Base-by-base conservation (phyloP, 805 yeast species). In the Ogataea henricii region DNA sequence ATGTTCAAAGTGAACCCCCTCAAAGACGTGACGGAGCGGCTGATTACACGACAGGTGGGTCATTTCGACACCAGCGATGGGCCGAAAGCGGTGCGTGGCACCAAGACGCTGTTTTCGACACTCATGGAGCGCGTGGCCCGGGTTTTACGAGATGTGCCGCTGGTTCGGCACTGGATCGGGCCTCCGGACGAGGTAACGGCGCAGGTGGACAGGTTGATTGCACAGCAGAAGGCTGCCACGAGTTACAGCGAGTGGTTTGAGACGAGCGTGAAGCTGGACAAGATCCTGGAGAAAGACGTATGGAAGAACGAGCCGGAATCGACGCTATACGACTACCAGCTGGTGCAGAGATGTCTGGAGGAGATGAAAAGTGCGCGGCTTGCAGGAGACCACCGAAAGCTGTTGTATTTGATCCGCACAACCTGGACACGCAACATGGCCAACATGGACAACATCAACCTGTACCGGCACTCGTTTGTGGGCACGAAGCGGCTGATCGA, bases 401-500 rank as follows among this genome's bases (percentile, higher is more conserved):
- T 92, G 27, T 65, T 92, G 12, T 89, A 87, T 57, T 69, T 88
- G 12, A 82, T 94, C 2, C 68, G 98, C 49, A 92, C 97, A 0
- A 81, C 87, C 20, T 87, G 96, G 87, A 77, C 80, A 2, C 73
- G 99, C 53, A 88, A 90, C 60, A 66, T 89, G 45, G 98, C 96
- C 1, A 87, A 89, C 56, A 87, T 90, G 73, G 95, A 96, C 1
- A 86, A 90, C 64, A 78, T 83, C 16, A 79, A 82, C 55, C 71
- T 94, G 13, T 94, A 88, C 65, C 71, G 85, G 36, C 88, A 87
- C 62, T 81, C 91, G 3, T 84, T 81, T 59, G 84, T 87, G 13
- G 98, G 99, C 3, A 92, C 98, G 0, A 92, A 92, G 62, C 62
- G 66, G 26, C 71, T 91, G 34, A 88, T 94, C 32, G 96, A 90